Evolutionary conservation across 2,329 filamentous ascomycete species (phyloP).

Genomic region (Arthroderma uncinatum): DNA sequence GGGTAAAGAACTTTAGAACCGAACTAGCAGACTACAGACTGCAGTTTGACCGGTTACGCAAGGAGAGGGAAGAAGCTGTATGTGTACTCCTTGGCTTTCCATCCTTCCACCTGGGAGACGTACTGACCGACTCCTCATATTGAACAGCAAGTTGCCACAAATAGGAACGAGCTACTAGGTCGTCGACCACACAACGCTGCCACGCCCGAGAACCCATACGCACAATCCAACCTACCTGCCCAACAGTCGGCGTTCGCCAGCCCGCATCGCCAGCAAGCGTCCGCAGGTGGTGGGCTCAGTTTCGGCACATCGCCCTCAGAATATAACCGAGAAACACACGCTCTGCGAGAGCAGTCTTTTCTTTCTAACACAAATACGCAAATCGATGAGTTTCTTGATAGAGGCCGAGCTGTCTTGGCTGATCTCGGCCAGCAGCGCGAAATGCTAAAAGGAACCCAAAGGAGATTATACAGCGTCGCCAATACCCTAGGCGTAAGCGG

Average conservation of each 20-base stretch:
- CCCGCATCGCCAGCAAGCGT: conserved; percentile 20
- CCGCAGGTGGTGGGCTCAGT: conserved; percentile 30
- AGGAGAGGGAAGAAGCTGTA: conserved; percentile 62
- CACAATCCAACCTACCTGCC: conserved; percentile 43
- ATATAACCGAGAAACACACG: conserved; percentile 64
- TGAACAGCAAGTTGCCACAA: conserved; percentile 48
- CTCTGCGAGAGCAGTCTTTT: conserved; percentile 81
- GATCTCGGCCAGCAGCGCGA: conserved; percentile 84
- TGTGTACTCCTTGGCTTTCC: conserved; percentile 13
- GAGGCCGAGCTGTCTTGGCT: conserved; percentile 78
- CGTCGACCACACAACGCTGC: conserved; percentile 64
- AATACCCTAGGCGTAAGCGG: conserved; percentile 89
- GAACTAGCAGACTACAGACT: conserved; percentile 71
- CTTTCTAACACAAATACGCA: conserved; percentile 70
- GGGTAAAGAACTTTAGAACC: conserved; percentile 70
- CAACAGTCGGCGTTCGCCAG: conserved; percentile 33
- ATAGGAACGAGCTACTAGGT: conserved; percentile 72
- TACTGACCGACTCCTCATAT: neutral
- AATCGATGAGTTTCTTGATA: conserved; percentile 85
- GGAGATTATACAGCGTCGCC: conserved; percentile 77
- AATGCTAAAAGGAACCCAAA: conserved; percentile 90
- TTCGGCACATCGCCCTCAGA: conserved; percentile 43
- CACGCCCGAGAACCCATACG: conserved; percentile 91
- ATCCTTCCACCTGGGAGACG: neutral
- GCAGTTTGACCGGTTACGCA: conserved; percentile 67